A percentile compares a stretch with the other conserved stretches of the same genome.
These are phyloP conservation scores for Claviceps purpurea DNA, from an alignment of 2,329 filamentous ascomycete species.

Conservation along the genomic window DNA sequence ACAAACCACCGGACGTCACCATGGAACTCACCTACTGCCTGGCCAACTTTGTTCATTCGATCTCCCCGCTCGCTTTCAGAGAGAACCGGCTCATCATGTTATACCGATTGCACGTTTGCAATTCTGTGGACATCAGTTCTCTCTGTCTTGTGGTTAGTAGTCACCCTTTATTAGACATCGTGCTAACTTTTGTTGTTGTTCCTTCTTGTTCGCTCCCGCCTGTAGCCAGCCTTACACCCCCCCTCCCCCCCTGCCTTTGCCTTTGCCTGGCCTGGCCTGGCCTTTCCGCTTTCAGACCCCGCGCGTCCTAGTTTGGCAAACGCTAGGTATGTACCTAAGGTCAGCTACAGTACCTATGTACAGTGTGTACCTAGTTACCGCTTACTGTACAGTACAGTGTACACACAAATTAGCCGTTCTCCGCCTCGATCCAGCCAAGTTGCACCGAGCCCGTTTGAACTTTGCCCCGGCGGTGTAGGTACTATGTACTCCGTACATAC, in stretches of 20 bases:
- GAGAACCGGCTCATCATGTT: no score
- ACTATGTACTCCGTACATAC: no score
- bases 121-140: no score
- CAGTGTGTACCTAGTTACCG: background rate
- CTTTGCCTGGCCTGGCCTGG: background rate
- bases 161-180: no score
- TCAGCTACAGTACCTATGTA: background rate
- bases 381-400: no score
- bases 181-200: background rate
- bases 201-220: background rate
- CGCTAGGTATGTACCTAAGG: background rate
- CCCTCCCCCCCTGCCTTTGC: background rate
- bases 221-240: background rate
- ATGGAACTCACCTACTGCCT: no score
- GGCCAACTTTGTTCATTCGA: no score
- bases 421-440: constrained; percentile 7
- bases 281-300: constrained; percentile 1
- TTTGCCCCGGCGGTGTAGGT: background rate
- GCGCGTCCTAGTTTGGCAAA: background rate
- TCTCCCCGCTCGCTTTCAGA: no score
- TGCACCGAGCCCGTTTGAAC: constrained; percentile 1
- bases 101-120: no score
- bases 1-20: no score
- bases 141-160: no score
- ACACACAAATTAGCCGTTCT: background rate